These are phyloP conservation scores for Phytophthora pini DNA, from an alignment of 352 stramenopile genomes.

Conservation along the genomic window DNA sequence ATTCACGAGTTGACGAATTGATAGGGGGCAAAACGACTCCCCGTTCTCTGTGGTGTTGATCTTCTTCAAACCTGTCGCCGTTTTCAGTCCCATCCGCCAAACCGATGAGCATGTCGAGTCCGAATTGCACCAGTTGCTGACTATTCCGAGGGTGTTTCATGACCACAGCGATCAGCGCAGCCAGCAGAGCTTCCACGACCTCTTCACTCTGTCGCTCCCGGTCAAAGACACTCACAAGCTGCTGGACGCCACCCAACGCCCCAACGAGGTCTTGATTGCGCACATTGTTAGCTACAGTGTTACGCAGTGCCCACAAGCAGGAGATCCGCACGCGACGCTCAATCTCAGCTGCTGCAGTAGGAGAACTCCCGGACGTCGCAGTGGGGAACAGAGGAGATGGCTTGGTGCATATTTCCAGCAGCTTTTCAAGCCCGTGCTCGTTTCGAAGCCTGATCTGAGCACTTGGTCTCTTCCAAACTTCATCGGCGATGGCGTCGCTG, in stretches of 20 bases:
- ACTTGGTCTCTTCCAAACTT: conserved; percentile 71
- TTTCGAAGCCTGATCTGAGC: conserved; percentile 69
- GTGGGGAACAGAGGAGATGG: conserved; percentile 48
- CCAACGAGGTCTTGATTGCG: conserved; percentile 71
- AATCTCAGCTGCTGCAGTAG: conserved; percentile 17
- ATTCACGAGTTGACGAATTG: conserved; percentile 6
- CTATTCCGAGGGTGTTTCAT: conserved; percentile 65
- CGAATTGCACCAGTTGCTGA: conserved; percentile 68
- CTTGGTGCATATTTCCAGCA: conserved; percentile 59
- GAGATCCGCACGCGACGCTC: conserved; percentile 55
- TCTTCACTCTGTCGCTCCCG: conserved; percentile 49
- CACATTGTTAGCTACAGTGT: conserved; percentile 60
- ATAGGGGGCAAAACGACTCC: conserved; percentile 26
- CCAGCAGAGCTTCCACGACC: conserved; percentile 68
- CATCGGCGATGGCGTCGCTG: conserved; percentile 80
- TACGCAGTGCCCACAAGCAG: conserved; percentile 73
- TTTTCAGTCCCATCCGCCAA: conserved; percentile 46
- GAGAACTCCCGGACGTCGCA: conserved; percentile 22
- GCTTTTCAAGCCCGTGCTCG: conserved; percentile 67
- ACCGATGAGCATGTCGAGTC: conserved; percentile 64
- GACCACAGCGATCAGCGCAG: conserved; percentile 58
- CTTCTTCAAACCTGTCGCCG: conserved; percentile 37
- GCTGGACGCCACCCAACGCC: conserved; percentile 54
- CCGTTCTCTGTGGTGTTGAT: conserved; percentile 30
- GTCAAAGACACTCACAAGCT: conserved; percentile 58